Conservation (phyloP, 1,284 basidiomycete species). For the Malassezia equina region DNA sequence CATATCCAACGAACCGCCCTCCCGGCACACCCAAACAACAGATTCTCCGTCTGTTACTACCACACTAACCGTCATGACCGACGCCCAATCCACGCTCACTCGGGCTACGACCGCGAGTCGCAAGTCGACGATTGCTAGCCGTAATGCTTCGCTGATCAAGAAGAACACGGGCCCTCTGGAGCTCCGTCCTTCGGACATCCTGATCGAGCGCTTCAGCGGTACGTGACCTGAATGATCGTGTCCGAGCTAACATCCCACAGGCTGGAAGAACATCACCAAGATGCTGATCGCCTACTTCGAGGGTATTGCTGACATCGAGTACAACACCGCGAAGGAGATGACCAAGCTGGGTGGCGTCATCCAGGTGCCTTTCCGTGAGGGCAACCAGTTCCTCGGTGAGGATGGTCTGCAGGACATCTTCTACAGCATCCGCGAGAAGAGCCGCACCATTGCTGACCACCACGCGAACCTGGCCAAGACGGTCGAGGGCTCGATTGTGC, state of each 20-base stretch:
- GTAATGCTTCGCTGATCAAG: conserved; percentile 50
- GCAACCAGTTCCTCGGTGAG: conserved; percentile 55
- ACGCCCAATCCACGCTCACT: conserved; percentile 44
- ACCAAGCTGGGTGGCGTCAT: conserved; percentile 93
- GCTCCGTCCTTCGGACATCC: conserved; percentile 83
- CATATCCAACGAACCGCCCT: neutral
- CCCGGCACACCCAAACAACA: neutral
- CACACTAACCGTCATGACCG: conserved; percentile 27
- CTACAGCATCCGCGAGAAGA: conserved; percentile 81
- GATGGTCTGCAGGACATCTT: conserved; percentile 66
- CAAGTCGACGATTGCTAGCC: conserved; percentile 47
- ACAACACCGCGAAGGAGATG: conserved; percentile 85
- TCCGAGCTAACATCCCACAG: conserved; percentile 35
- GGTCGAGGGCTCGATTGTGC: conserved; percentile 92
- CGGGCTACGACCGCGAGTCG: conserved; percentile 42
- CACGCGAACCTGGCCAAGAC: conserved; percentile 93
- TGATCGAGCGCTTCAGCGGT: conserved; percentile 68
- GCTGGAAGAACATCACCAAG: conserved; percentile 82
- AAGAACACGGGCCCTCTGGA: conserved; percentile 58
- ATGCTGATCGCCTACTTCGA: conserved; percentile 52
- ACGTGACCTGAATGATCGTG: conserved; percentile 14
- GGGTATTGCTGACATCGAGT: conserved; percentile 55
- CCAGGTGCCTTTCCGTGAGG: conserved; percentile 89
- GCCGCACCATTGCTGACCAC: conserved; percentile 83
- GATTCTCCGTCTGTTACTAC: conserved; percentile 5